These are phyloP conservation scores for Acanthamoeba comandoni DNA, from an alignment of 208 protist genomes.

Conservation along the genomic window DNA sequence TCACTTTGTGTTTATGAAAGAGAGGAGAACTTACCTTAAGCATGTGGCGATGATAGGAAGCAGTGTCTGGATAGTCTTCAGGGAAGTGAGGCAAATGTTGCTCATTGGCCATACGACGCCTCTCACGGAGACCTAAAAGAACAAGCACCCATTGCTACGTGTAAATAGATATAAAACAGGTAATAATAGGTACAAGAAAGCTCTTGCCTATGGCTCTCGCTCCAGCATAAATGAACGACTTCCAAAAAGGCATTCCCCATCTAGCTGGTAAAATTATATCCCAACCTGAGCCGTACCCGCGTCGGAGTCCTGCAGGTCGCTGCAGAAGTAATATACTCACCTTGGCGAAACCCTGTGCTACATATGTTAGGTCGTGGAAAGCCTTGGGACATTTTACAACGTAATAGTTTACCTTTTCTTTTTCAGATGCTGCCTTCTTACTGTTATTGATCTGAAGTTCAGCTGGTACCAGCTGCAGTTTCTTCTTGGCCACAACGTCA, in stretches of 20 bases:
- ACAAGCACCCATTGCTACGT: too few species aligned
- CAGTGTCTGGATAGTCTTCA: conserved; percentile 79
- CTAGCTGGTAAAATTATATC: conserved; percentile 81
- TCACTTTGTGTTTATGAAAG: not conserved
- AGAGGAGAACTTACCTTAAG: too few species aligned
- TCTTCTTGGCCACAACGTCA: conserved; percentile 24
- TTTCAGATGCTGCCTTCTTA: too few species aligned
- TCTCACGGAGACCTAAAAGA: conserved; percentile 60
- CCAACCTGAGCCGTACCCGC: conserved; percentile 78
- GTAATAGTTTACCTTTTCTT: too few species aligned
- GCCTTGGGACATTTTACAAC: too few species aligned
- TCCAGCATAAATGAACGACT: conserved; percentile 80
- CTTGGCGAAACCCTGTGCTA: too few species aligned
- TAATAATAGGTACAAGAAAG: not conserved
- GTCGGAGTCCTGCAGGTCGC: not conserved
- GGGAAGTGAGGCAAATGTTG: conserved; percentile 76
- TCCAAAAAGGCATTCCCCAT: conserved; percentile 81
- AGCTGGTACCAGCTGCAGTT: not conserved
- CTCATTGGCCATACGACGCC: conserved; percentile 70
- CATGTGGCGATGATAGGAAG: conserved; percentile 12
- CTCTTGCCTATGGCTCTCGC: conserved; percentile 74
- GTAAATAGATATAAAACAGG: not conserved
- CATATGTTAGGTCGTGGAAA: too few species aligned
- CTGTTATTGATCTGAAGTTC: too few species aligned
- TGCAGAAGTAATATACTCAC: conserved; percentile 68